Evolutionary conservation across 208 protist genomes (phyloP).

Genomic region (Acanthamoeba sp.): DNA sequence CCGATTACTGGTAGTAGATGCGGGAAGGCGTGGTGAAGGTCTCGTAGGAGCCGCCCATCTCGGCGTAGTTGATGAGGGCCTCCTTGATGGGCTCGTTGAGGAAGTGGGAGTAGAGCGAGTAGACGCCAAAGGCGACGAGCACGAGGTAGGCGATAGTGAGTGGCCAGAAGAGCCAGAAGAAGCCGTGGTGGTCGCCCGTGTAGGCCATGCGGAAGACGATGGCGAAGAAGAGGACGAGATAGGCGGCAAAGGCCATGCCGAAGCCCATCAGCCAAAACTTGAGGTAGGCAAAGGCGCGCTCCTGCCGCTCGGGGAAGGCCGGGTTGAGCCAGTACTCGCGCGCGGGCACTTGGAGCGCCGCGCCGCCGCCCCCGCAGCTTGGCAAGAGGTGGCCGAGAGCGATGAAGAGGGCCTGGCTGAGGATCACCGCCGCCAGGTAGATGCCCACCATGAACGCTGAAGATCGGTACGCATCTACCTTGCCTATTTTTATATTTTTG

Average conservation of each 20-base stretch:
- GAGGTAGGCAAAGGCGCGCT: slow-evolving; percentile 37
- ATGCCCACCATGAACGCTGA: background rate
- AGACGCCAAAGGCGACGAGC: slow-evolving; percentile 25
- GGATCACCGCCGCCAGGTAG: slow-evolving; percentile 36
- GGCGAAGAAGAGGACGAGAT: slow-evolving; percentile 60
- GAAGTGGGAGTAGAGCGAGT: slow-evolving; percentile 47
- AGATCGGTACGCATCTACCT: slow-evolving; percentile 16
- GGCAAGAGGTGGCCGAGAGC: slow-evolving; percentile 3
- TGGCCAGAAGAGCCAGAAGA: slow-evolving; percentile 46
- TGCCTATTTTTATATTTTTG: background rate
- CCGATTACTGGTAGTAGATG: slow-evolving; percentile 34
- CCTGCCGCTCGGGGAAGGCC: slow-evolving; percentile 51
- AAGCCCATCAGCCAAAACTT: slow-evolving; percentile 51
- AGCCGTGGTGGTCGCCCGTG: slow-evolving; percentile 33
- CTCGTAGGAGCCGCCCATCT: slow-evolving; percentile 49
- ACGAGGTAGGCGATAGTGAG: slow-evolving; percentile 42
- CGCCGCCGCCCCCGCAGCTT: background rate
- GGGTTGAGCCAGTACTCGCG: slow-evolving; percentile 58
- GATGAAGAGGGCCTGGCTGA: slow-evolving; percentile 11
- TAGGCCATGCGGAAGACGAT: slow-evolving; percentile 51
- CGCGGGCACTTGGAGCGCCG: slow-evolving; percentile 1
- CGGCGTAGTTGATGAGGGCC: slow-evolving; percentile 51
- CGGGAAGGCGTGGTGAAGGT: slow-evolving; percentile 44
- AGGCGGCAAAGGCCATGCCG: slow-evolving; percentile 27
- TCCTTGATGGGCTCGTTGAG: slow-evolving; percentile 63